Evolutionary conservation across 495 filamentous ascomycete species (phyloP).

Genomic region (Pyrenula massariospora): DNA sequence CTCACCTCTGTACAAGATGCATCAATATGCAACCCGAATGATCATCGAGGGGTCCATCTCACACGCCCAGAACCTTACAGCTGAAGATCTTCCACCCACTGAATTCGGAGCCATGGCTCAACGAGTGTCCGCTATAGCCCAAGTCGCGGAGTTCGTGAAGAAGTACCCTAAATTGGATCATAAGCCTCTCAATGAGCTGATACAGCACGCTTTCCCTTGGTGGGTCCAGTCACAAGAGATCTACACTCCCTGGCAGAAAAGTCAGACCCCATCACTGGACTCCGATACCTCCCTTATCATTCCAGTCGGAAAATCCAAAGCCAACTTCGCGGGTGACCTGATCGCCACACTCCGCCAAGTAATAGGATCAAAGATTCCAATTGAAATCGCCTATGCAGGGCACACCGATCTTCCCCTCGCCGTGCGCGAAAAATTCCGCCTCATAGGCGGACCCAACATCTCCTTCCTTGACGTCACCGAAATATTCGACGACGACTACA

Average conservation of each 20-base stretch:
- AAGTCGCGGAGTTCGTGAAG: background rate
- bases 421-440: conserved; percentile 2
- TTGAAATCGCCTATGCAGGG: conserved; percentile 12
- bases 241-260: background rate
- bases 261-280: background rate
- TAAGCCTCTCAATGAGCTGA: background rate
- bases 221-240: background rate
- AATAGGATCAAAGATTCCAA: conserved; percentile 5
- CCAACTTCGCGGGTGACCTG: conserved; percentile 4
- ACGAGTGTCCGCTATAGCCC: background rate
- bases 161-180: background rate
- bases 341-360: conserved; percentile 8
- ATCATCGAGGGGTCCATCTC: background rate
- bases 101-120: background rate
- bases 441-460: conserved; percentile 1
- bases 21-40: background rate
- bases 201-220: background rate
- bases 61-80: background rate
- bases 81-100: background rate
- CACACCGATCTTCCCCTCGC: conserved; percentile 6
- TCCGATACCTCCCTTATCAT: background rate
- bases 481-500: conserved; percentile 7
- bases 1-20: background rate
- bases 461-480: conserved; percentile 5
- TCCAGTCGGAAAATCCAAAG: background rate